A percentile compares a stretch with the other conserved stretches of the same genome.
Conservation (phyloP, 23 red algal genomes). For the Cyanidioschyzon merolae region DNA sequence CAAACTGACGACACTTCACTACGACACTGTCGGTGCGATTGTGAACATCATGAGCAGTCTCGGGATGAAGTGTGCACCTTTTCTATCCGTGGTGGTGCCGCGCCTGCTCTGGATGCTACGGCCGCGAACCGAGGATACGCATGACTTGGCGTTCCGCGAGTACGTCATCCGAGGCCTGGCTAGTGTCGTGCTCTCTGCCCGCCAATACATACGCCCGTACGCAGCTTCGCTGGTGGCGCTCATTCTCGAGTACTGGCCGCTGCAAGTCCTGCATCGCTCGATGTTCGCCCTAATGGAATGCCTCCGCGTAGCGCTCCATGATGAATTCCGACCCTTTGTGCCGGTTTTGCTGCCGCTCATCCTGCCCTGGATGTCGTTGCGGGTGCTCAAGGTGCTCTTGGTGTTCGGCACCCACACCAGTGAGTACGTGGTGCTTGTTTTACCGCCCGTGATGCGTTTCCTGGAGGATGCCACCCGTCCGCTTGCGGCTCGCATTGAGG, state of each 20-base stretch:
- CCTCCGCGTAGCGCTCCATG: slow-evolving; percentile 51
- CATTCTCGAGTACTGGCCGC: slow-evolving; percentile 51
- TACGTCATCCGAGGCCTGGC: slow-evolving; percentile 55
- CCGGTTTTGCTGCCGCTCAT: slow-evolving; percentile 48
- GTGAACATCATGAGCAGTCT: slow-evolving; percentile 58
- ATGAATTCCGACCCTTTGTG: slow-evolving; percentile 58
- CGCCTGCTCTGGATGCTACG: slow-evolving; percentile 72
- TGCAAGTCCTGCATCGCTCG: slow-evolving; percentile 19
- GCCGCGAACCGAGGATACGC: slow-evolving; percentile 25
- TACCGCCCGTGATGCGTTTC: slow-evolving; percentile 41
- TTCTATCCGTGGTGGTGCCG: slow-evolving; percentile 75
- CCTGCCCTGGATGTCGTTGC: slow-evolving; percentile 35
- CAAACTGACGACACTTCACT: slow-evolving; percentile 40
- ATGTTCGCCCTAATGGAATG: slow-evolving; percentile 38
- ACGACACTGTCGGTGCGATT: slow-evolving; percentile 60
- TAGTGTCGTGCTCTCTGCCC: slow-evolving; percentile 49
- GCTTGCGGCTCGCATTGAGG: slow-evolving; percentile 28
- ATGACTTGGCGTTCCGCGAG: slow-evolving; percentile 35
- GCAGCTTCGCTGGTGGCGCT: slow-evolving; percentile 46
- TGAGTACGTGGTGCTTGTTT: slow-evolving; percentile 40
- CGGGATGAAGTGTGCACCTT: slow-evolving; percentile 47
- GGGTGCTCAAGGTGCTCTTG: slow-evolving; percentile 47
- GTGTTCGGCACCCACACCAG: slow-evolving; percentile 49
- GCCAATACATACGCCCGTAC: slow-evolving; percentile 54
- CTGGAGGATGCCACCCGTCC: slow-evolving; percentile 24